These are phyloP conservation scores for Hirschfeldia incana DNA, from an alignment of 345 rosid species.

Conservation along the genomic window DNA sequence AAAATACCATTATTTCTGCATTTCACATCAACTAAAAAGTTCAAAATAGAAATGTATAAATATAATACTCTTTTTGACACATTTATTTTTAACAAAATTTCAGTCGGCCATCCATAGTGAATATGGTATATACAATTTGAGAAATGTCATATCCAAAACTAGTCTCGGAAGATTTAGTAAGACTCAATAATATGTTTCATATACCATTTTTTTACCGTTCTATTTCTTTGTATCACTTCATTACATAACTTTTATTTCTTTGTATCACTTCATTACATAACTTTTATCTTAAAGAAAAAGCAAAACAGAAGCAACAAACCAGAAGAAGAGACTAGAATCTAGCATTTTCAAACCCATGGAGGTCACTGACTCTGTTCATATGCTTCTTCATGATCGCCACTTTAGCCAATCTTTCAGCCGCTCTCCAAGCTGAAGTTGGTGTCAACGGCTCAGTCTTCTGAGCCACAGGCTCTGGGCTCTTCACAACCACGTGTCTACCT, in stretches of 20 bases:
- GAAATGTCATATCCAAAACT: background rate
- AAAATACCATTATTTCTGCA: background rate
- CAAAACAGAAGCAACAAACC: background rate
- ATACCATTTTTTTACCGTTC: conserved; percentile 23
- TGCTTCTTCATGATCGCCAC: conserved; percentile 90
- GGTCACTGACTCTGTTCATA: conserved; percentile 89
- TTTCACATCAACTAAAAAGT: background rate
- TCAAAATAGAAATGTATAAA: background rate
- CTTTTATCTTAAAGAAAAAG: background rate
- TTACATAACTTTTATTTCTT: conserved; percentile 39
- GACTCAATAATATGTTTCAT: background rate
- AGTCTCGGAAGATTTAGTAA: background rate
- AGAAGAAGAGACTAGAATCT: conserved; percentile 58
- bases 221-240: conserved; percentile 33
- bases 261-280: conserved; percentile 44
- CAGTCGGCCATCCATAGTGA: background rate
- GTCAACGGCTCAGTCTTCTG: conserved; percentile 70
- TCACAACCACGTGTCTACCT: conserved; percentile 30
- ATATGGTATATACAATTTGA: background rate
- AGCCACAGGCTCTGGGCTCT: conserved; percentile 32
- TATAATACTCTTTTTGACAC: background rate
- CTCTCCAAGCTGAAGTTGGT: conserved; percentile 93
- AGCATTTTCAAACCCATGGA: conserved; percentile 96
- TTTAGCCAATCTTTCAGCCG: conserved; percentile 93
- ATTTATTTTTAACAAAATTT: background rate